Base-by-base conservation (phyloP, 257 asterid species). In the Thymus mandschuricus region DNA sequence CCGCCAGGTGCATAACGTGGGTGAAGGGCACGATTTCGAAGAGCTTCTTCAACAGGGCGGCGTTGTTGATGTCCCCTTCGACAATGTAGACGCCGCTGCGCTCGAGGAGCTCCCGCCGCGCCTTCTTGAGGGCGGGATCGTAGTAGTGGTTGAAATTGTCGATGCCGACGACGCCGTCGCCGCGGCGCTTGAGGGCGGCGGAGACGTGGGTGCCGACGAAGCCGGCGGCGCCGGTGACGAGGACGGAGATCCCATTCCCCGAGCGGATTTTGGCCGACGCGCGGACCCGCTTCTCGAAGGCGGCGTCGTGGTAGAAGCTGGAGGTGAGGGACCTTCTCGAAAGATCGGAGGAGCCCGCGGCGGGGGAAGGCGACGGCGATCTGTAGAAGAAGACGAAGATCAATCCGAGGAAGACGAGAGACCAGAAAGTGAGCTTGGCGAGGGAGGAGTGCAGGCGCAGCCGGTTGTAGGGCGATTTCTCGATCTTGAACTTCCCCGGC, bases 401-500 rank as follows among this genome's bases (percentile, higher is more conserved):
- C 85, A 91, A 76, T 46, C 92, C 97, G 57, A 90, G 79, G 70
- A 93, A 93, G 10, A 93, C 84, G 33, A 88, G 81, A 7, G 97
- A 93, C 98, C 98, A 93, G 73, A 93, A 87, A 48, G 96, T 80
- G 38, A 93, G 95, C 89, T 93, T 93, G 70, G 91, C 85, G 35
- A 93, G 64, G 50, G 97, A 87, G 35, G 85, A 87, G 78, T 88
- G 93, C 6, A 83, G 85, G 86, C 97, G 80, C 69, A 84, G 87
- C 80, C 96, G 82, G 60, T 78, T 82, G 74, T 87, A 87, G 0
- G 90, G 87, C 1, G 96, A 88, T 71, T 93, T 93, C 75, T 93
- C 98, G 96, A 90, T 90, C 93, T 93, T 93, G 87, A 87, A 91
- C 94, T 93, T 93, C 29, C 98, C 98, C 10, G 92, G 95, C 71